A percentile compares a stretch with the other conserved stretches of the same genome.
These are phyloP conservation scores for Cutaneotrichosporon sp. DNA, from an alignment of 1,284 basidiomycete species.

Conservation along the genomic window DNA sequence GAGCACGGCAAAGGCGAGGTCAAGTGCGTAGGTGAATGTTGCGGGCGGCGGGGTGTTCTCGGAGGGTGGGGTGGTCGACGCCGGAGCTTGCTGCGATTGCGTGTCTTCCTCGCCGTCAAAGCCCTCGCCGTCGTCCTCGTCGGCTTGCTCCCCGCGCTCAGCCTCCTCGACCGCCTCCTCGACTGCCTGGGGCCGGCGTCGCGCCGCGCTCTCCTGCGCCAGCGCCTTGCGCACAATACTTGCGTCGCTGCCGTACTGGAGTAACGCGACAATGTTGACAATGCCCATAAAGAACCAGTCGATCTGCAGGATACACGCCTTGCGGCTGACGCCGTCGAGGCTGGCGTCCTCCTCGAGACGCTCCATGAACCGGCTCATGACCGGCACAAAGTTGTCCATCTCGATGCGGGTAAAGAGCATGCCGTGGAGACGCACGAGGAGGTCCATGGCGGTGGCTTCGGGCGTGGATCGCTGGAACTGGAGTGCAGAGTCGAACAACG, in stretches of 20 bases:
- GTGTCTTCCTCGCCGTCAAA: constrained; percentile 4
- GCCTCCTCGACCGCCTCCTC: constrained; percentile 43
- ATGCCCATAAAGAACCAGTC: constrained; percentile 96
- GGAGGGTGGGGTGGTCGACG: not conserved
- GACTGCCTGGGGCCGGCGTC: constrained; percentile 48
- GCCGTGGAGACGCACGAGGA: constrained; percentile 88
- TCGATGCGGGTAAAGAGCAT: constrained; percentile 93
- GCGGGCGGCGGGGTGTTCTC: constrained; percentile 51
- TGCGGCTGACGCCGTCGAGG: constrained; percentile 54
- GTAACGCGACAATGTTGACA: constrained; percentile 70
- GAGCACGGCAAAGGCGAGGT: constrained; percentile 75
- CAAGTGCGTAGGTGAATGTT: constrained; percentile 65
- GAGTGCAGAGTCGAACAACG: constrained; percentile 70
- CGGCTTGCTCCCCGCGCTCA: constrained; percentile 18
- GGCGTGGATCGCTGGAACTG: constrained; percentile 65
- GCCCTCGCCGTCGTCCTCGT: constrained; percentile 14
- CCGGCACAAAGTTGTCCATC: constrained; percentile 79
- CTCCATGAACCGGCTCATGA: constrained; percentile 77
- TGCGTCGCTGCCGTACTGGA: constrained; percentile 80
- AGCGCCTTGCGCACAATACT: constrained; percentile 61
- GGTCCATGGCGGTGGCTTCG: constrained; percentile 69
- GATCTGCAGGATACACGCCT: constrained; percentile 58
- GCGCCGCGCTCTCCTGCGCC: constrained; percentile 40
- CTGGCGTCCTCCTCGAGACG: constrained; percentile 61
- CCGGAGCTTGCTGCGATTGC: not conserved